These are phyloP conservation scores for Oryza punctata DNA, from an alignment of 176 grass and related monocot genomes.

Conservation along the genomic window DNA sequence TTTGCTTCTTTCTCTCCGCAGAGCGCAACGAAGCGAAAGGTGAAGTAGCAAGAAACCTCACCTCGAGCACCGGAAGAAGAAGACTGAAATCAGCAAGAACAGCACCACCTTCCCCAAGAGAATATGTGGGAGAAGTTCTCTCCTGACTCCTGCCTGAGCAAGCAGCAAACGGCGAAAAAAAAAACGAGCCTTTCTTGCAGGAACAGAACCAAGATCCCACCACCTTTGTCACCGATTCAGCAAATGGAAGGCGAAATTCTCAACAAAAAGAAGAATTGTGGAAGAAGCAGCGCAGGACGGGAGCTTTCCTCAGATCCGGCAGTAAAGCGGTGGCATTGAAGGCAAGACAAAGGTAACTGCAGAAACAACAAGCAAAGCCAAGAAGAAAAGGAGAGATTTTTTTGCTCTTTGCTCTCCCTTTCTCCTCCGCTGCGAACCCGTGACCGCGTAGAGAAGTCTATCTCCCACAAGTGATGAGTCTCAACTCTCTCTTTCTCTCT, in stretches of 20 bases:
- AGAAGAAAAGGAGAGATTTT: not conserved
- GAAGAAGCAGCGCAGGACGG: not conserved
- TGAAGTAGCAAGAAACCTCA: slow-evolving; percentile 23
- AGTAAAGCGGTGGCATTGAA: slow-evolving; percentile 49
- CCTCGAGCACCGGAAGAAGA: slow-evolving; percentile 7
- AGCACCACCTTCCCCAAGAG: slow-evolving; percentile 17
- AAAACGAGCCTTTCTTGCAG: not conserved
- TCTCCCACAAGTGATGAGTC: not conserved
- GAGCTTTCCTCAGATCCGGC: slow-evolving; percentile 46
- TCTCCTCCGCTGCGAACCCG: slow-evolving; percentile 17
- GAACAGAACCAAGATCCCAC: slow-evolving; percentile 44
- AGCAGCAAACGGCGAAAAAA: not conserved
- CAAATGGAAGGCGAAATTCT: too few species aligned
- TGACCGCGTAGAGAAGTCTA: not conserved
- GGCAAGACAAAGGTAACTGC: slow-evolving; percentile 36
- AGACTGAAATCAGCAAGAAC: slow-evolving; percentile 30
- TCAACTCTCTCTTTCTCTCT: not conserved
- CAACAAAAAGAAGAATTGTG: too few species aligned
- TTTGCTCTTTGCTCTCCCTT: not conserved
- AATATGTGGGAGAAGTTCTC: not conserved
- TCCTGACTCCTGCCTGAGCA: not conserved
- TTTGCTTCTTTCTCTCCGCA: not conserved
- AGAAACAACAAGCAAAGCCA: slow-evolving; percentile 14
- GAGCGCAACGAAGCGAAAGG: not conserved
- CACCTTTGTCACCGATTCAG: slow-evolving; percentile 7